Evolutionary conservation across 2,329 filamentous ascomycete genomes (phyloP).

Genomic region (Dactylellina haptotyla): DNA sequence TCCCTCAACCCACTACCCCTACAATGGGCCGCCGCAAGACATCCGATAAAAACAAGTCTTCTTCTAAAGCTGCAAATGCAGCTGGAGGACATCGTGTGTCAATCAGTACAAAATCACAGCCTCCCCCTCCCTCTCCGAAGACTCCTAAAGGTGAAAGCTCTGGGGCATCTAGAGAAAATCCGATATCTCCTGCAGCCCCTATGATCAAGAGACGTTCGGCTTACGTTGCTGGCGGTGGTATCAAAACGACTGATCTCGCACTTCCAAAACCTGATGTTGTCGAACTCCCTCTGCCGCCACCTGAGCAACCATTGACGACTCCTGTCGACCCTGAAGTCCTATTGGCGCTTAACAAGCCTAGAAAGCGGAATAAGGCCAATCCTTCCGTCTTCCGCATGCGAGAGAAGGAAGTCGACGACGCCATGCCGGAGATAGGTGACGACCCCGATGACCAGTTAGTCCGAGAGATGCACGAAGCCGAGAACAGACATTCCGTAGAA

Average conservation of each 20-base stretch:
- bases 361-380: conserved; percentile 45
- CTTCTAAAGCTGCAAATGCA: conserved; percentile 20
- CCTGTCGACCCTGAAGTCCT: conserved; percentile 39
- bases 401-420: conserved; percentile 51
- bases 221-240: conserved; percentile 48
- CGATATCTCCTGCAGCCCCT: conserved; percentile 34
- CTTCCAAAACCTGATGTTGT: conserved; percentile 48
- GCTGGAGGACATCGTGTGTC: conserved; percentile 29
- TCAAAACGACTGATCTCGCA: conserved; percentile 49
- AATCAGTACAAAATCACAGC: conserved; percentile 29
- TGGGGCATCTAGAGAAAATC: conserved; percentile 20
- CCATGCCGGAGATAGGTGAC: conserved; percentile 29
- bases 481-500: conserved; percentile 31
- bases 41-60: conserved; percentile 35
- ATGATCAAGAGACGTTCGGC: conserved; percentile 50
- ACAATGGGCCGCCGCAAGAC: conserved; percentile 32
- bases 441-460: conserved; percentile 33
- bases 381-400: conserved; percentile 44
- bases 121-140: conserved; percentile 36
- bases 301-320: conserved; percentile 18
- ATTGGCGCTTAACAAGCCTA: conserved; percentile 43
- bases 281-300: conserved; percentile 21
- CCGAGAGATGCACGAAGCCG: conserved; percentile 32
- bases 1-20: conserved; percentile 40
- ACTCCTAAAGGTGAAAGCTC: conserved; percentile 28